These are phyloP conservation scores for Trametes pubescens DNA, from an alignment of 1,284 basidiomycete genomes.

Conservation along the genomic window DNA sequence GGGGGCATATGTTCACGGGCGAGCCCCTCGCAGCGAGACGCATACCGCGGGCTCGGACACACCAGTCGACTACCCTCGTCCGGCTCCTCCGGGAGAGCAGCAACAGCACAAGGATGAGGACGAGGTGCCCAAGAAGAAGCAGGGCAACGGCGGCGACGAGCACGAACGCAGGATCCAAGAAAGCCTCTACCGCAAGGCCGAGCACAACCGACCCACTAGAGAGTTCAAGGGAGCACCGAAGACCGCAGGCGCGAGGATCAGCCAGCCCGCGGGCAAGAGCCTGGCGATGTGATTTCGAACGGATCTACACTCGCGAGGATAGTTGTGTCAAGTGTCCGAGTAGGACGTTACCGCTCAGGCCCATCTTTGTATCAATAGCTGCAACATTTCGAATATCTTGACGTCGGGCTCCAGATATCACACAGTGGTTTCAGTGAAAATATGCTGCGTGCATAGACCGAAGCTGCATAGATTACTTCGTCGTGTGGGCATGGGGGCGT, in stretches of 20 bases:
- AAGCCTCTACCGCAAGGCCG: conserved; percentile 55
- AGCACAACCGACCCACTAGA: conserved; percentile 60
- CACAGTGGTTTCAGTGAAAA: background rate
- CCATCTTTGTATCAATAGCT: conserved; percentile 14
- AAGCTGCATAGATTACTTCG: conserved; percentile 35
- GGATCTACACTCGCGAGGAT: too few relatives aligned
- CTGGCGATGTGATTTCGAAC: conserved; percentile 34
- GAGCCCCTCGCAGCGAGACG: conserved; percentile 38
- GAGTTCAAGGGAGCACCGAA: conserved; percentile 45
- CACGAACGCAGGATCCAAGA: conserved; percentile 59
- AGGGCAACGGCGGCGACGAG: conserved; percentile 50
- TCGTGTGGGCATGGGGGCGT: conserved; percentile 31
- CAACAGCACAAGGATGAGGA: conserved; percentile 58
- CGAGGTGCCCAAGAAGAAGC: conserved; percentile 56
- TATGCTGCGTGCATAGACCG: conserved; percentile 27
- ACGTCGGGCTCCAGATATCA: background rate
- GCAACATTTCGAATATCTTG: background rate
- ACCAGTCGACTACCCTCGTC: conserved; percentile 67
- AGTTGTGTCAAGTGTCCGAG: conserved; percentile 10
- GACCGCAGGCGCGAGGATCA: conserved; percentile 58
- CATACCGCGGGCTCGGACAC: conserved; percentile 39
- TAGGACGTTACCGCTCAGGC: background rate
- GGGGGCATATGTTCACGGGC: conserved; percentile 1
- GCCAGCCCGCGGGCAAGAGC: conserved; percentile 63
- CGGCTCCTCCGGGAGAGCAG: conserved; percentile 55